Evolutionary conservation across 176 grass and related monocot species (phyloP).

Genomic region (Olyra latifolia): DNA sequence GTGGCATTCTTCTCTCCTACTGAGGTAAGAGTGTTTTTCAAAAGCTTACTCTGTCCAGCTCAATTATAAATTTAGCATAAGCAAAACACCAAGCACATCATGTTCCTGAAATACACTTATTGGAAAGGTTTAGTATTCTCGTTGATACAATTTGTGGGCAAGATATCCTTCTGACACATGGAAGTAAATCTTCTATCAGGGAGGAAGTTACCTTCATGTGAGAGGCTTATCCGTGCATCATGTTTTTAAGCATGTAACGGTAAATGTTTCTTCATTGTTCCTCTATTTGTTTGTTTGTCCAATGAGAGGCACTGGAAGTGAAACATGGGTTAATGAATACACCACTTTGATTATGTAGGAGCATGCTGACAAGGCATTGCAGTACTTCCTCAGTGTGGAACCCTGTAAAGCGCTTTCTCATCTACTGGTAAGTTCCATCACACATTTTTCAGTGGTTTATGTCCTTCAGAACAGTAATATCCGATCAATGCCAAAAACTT

Average conservation of each 20-base stretch:
- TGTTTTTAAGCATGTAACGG: conserved; percentile 85
- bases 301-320: background rate
- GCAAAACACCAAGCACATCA: background rate
- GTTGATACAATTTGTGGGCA: background rate
- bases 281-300: conserved; percentile 11
- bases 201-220: conserved; percentile 81
- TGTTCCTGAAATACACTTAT: conserved; percentile 7
- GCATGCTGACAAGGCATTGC: conserved; percentile 84
- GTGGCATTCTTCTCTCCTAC: conserved; percentile 88
- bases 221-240: conserved; percentile 81
- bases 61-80: conserved; percentile 20
- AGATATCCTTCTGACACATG: conserved; percentile 32
- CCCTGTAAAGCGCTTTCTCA: conserved; percentile 65
- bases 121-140: background rate
- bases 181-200: conserved; percentile 50
- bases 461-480: background rate
- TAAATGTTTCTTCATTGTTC: conserved; percentile 42
- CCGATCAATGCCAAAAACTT: background rate
- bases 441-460: background rate
- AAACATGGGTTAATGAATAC: conserved; percentile 18
- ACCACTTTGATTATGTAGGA: conserved; percentile 63
- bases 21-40: conserved; percentile 58
- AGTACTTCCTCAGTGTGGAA: conserved; percentile 81
- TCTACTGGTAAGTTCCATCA: conserved; percentile 61
- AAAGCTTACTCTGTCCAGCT: conserved; percentile 16